These are phyloP conservation scores for Penicillium longicatenatum DNA, from an alignment of 495 filamentous ascomycete species.

Conservation along the genomic window DNA sequence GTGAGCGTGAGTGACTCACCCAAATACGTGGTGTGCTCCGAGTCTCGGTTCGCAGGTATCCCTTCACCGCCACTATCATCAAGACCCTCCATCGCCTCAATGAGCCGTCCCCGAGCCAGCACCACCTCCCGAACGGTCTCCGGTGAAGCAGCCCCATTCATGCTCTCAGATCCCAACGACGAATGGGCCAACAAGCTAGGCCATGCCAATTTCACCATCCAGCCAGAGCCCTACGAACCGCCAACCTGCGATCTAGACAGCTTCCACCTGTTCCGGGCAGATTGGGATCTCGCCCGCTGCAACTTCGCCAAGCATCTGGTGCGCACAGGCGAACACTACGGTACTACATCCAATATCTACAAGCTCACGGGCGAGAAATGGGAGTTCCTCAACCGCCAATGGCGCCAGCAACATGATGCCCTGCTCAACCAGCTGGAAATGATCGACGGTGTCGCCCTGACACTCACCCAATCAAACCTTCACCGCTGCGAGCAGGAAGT, in stretches of 20 bases:
- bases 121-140: constrained; percentile 53
- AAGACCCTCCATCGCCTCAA: constrained; percentile 76
- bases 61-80: constrained; percentile 79
- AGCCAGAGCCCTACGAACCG: constrained; percentile 77
- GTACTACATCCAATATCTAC: constrained; percentile 79
- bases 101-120: constrained; percentile 54
- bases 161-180: constrained; percentile 67
- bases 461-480: constrained; percentile 48
- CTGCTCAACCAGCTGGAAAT: constrained; percentile 50
- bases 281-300: constrained; percentile 78
- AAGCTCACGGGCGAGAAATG: constrained; percentile 82
- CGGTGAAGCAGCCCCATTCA: constrained; percentile 58
- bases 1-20: constrained; percentile 32
- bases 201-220: constrained; percentile 90
- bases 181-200: constrained; percentile 81
- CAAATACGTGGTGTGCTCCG: constrained; percentile 39
- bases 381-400: constrained; percentile 70
- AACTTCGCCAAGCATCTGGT: constrained; percentile 84
- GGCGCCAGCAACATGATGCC: constrained; percentile 66
- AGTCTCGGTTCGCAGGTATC: constrained; percentile 50
- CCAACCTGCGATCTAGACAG: constrained; percentile 57
- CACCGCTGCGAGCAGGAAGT: constrained; percentile 50
- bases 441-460: constrained; percentile 35
- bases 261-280: constrained; percentile 66
- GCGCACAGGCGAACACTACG: constrained; percentile 85